Conservation (phyloP, 371 early-diverging fungal genomes). For the Saksenaea vasiformis region DNA sequence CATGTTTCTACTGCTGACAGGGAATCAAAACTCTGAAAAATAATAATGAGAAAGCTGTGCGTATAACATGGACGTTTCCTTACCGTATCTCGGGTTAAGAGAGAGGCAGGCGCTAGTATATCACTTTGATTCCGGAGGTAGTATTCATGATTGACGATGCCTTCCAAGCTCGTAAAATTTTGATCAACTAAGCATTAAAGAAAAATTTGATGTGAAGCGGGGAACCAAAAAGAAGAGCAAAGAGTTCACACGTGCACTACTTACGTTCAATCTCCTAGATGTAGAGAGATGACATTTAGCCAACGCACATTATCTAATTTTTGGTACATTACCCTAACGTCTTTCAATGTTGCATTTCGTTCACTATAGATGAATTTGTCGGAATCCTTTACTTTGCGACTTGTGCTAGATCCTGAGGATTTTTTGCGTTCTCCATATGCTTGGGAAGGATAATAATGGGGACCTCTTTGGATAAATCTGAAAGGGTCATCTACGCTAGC, state of each 20-base stretch:
- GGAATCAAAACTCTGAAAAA: neutral
- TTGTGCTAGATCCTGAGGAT: slow-evolving; percentile 10
- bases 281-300: neutral
- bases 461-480: slow-evolving; percentile 8
- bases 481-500: slow-evolving; percentile 15
- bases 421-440: slow-evolving; percentile 17
- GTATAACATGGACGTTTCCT: neutral
- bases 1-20: slow-evolving; percentile 47
- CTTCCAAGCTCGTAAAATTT: slow-evolving; percentile 51
- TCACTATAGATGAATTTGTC: slow-evolving; percentile 9
- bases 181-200: slow-evolving; percentile 33
- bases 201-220: no score
- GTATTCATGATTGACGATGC: slow-evolving; percentile 46
- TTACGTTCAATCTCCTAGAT: slow-evolving; percentile 3
- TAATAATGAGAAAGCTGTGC: neutral
- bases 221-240: no score
- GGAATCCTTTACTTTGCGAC: slow-evolving; percentile 18
- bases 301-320: neutral
- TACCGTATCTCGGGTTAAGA: neutral
- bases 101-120: neutral
- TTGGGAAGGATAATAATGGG: slow-evolving; percentile 4
- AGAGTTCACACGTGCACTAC: neutral
- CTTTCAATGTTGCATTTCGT: neutral
- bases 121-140: slow-evolving; percentile 5
- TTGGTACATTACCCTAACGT: slow-evolving; percentile 9